Conservation (phyloP, 345 rosid genomes). For the Firmiana major region DNA sequence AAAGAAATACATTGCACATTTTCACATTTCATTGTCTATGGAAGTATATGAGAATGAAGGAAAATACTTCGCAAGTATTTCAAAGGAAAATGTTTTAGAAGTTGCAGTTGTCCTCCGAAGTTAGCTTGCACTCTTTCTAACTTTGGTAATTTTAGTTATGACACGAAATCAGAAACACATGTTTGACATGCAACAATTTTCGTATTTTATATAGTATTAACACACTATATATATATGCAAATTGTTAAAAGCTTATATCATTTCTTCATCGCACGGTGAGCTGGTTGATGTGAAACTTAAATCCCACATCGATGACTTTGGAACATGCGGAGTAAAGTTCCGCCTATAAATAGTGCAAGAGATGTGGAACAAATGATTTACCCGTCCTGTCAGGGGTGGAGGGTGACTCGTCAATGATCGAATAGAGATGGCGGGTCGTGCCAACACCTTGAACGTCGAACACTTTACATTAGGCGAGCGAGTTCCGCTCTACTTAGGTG, state of each 20-base stretch:
- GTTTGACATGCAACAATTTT: too few relatives aligned
- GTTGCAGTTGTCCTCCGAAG: too few relatives aligned
- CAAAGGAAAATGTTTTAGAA: not conserved
- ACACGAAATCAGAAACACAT: too few relatives aligned
- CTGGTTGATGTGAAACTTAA: not conserved
- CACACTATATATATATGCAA: too few relatives aligned
- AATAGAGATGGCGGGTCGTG: conserved; percentile 74
- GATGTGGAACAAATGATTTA: accelerated
- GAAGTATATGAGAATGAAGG: not conserved
- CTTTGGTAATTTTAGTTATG: too few relatives aligned
- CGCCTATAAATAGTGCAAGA: not conserved
- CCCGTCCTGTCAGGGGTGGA: conserved; percentile 82
- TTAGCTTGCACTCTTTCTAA: too few relatives aligned
- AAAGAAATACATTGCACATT: not conserved
- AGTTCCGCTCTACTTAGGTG: conserved; percentile 55
- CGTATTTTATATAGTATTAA: too few relatives aligned
- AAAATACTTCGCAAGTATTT: not conserved
- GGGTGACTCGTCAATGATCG: conserved; percentile 82
- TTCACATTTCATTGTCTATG: not conserved
- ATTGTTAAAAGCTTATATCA: too few relatives aligned
- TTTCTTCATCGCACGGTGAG: not conserved
- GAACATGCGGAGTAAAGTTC: not conserved
- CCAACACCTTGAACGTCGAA: conserved; percentile 57
- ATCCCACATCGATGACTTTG: not conserved
- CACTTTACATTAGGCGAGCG: conserved; percentile 54